Base-by-base conservation (phyloP, 768 basidiomycete genomes). In the Daedalea quercina region DNA sequence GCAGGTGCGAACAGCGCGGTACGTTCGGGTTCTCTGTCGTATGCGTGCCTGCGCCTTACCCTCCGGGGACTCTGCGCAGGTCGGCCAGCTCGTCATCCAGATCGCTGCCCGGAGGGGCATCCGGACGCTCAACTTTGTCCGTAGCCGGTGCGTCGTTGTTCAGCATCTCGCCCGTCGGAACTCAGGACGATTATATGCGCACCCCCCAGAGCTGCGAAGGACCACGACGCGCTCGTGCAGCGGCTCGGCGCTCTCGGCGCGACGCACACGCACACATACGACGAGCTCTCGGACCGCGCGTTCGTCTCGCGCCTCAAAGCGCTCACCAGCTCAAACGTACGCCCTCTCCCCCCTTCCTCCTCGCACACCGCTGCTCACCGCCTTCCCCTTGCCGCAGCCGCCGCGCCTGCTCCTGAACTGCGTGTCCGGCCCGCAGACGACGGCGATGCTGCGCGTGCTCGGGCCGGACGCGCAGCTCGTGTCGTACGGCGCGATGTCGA, bases 401-500 rank as follows among this genome's bases (percentile, higher is more conserved):
- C 72, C 80, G 23, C 67, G 66, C 20, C 66, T 84, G 3, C 75
- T 73, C 6, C 69, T 84, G 22, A 83, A 83, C 57, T 82, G 82
- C 56, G 75, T 83, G 7, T 68, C 88, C 25, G 90, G 92, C 0
- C 75, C 76, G 47, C 74, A 82, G 42, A 90, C 89, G 0, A 80
- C 79, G 0, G 59, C 72, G 7, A 90, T 93, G 88, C 74, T 79
- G 1, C 76, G 81, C 47, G 69, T 87, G 8, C 72, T 94, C 0
- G 85, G 84, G 23, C 68, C 73, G 41, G 71, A 85, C 57, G 81
- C 85, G 2, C 85, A 87, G 57, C 75, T 93, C 12, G 84, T 93
- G 8, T 90, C 92, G 0, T 94, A 94, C 51, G 92, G 92, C 25
- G 90, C 87, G 4, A 94, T 94, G 91, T 87, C 91, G 1, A 91